phyloP scores from a whole-genome alignment of 1,284 basidiomycete species.

The Apiotrichum akiyoshidainum region DNA sequence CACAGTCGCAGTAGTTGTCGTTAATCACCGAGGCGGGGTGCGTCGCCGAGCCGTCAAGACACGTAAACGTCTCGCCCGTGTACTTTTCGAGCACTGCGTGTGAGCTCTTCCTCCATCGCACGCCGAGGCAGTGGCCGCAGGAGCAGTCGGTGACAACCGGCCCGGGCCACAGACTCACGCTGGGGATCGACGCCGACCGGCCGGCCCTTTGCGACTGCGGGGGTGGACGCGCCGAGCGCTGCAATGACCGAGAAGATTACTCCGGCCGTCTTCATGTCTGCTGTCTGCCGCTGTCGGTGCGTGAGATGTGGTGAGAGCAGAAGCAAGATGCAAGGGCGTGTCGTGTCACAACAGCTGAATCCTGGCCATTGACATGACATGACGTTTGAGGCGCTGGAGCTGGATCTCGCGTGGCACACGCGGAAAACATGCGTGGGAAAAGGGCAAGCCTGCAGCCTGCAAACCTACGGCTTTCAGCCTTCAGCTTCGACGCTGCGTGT shows the following conservation, averaged over 20 bases:
- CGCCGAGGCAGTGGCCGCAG: neutral
- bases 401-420: no score
- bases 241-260: constrained; percentile 15
- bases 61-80: constrained; percentile 30
- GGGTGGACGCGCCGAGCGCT: constrained; percentile 7
- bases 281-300: neutral
- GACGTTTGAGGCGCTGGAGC: no score
- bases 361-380: no score
- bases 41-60: constrained; percentile 40
- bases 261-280: constrained; percentile 1
- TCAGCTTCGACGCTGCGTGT: no score
- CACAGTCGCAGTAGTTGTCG: constrained; percentile 93
- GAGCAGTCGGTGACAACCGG: neutral
- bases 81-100: constrained; percentile 19
- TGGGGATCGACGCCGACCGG: constrained; percentile 21
- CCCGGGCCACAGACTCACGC: constrained; percentile 5
- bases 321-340: no score
- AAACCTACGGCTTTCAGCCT: no score
- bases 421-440: no score
- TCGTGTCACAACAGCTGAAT: no score
- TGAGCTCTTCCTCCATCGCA: neutral
- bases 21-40: constrained; percentile 73
- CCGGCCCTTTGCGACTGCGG: neutral
- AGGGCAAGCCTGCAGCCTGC: no score
- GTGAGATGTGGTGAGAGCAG: no score